Base-by-base conservation (phyloP, 805 yeast genomes). In the Lachancea waltii region DNA sequence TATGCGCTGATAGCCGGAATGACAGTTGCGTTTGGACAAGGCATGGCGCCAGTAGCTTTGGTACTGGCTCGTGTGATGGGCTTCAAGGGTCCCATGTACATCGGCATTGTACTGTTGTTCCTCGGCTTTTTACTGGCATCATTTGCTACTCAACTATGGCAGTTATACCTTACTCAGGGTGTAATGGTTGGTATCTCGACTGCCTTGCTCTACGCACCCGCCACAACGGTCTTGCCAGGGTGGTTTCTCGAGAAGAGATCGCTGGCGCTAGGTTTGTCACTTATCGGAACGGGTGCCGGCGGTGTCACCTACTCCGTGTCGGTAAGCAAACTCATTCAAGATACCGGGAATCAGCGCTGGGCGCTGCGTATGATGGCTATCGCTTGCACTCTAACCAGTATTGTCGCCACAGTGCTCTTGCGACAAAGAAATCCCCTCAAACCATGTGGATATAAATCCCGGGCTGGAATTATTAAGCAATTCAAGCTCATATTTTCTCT, bases 1-100 rank as follows among this genome's bases (percentile, higher is more conserved):
- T 82, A 70, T 54, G 84, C 85, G 8, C 60, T 74, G 27, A 70
- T 82, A 41, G 85, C 86, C 1, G 89, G 90, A 2, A 50, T 81
- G 7, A 71, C 81, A 0, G 75, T 80, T 37, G 60, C 51, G 15
- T 36, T 56, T 10, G 81, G 84, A 15, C 79, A 81, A 53, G 55
- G 70, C 46, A 57, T 76, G 38, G 63, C 84, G 32, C 92, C 94
- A 5, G 44, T 79, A n/a, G 68, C 72, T 0, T 63, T 72, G 36
- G 48, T 75, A 1, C 45, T 72, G 9, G 68, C 70, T 49, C 67
- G 68, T 42, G 45, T 75, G 11, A 63, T 75, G 44, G 81, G 85
- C 0, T 59, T 72, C 43, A 69, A 66, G 49, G 39, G 51, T 3
- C 66, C 77, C 1, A 65, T 76, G 61, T 31, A 61, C 0, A 29